Evolutionary conservation across 2,329 filamentous ascomycete species (phyloP).

Genomic region (Byssothecium circinans): DNA sequence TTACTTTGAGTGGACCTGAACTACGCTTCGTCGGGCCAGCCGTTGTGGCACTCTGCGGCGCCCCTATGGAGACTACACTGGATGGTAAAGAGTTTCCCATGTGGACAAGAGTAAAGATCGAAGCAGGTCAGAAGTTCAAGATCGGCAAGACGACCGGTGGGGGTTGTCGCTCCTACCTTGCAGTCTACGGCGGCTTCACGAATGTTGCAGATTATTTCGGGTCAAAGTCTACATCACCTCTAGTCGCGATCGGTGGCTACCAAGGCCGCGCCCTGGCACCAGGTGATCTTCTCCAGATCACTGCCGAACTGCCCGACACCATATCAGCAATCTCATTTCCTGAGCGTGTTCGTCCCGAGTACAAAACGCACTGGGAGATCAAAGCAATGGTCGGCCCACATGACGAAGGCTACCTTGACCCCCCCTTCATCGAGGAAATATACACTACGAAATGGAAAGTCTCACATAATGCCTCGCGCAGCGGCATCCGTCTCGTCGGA

Average conservation of each 20-base stretch:
- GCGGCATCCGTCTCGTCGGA: slow-evolving; percentile 62
- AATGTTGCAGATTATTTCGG: slow-evolving; percentile 59
- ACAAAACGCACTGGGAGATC: slow-evolving; percentile 56
- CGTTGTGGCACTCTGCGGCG: slow-evolving; percentile 60
- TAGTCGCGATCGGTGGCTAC: slow-evolving; percentile 61
- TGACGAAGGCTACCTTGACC: slow-evolving; percentile 55
- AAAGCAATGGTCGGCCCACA: slow-evolving; percentile 60
- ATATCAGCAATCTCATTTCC: slow-evolving; percentile 44
- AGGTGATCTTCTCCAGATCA: slow-evolving; percentile 56
- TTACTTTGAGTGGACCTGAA: slow-evolving; percentile 63
- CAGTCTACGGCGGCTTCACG: slow-evolving; percentile 58
- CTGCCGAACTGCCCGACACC: slow-evolving; percentile 38
- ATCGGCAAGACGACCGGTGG: slow-evolving; percentile 57
- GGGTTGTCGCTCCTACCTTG: slow-evolving; percentile 62
- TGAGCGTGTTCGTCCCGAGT: slow-evolving; percentile 51
- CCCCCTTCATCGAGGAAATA: slow-evolving; percentile 59
- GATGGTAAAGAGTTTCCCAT: slow-evolving; percentile 55
- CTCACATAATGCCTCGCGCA: slow-evolving; percentile 62
- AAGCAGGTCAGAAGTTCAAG: slow-evolving; percentile 55
- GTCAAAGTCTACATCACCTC: slow-evolving; percentile 61
- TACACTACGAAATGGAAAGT: slow-evolving; percentile 62
- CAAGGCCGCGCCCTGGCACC: slow-evolving; percentile 60
- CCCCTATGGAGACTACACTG: slow-evolving; percentile 54
- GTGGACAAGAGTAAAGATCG: slow-evolving; percentile 58
- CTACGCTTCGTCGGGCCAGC: slow-evolving; percentile 58